phyloP scores from a whole-genome alignment of 2,329 filamentous ascomycete genomes.

The Teratosphaeria viscida region DNA sequence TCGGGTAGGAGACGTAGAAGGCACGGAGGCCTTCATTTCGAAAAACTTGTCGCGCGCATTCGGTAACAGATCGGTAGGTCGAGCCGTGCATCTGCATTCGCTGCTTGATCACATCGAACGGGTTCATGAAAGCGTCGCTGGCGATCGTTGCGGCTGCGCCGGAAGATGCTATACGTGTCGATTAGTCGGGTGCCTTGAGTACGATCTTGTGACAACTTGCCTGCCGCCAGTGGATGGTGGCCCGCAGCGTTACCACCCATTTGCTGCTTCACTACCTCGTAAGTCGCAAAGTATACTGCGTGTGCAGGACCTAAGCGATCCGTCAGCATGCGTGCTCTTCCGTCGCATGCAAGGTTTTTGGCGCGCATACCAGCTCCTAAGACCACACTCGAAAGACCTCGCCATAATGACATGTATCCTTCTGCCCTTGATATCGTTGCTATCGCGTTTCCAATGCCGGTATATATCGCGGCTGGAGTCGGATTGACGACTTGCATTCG shows the following conservation, averaged over 20 bases:
- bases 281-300: slow-evolving; percentile 91
- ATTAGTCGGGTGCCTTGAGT: slow-evolving; percentile 21
- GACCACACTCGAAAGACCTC: slow-evolving; percentile 91
- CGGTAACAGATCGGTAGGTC: slow-evolving; percentile 73
- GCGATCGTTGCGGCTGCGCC: slow-evolving; percentile 93
- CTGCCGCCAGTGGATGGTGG: slow-evolving; percentile 87
- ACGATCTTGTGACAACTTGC: slow-evolving; percentile 37
- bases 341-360: not conserved
- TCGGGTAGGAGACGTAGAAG: slow-evolving; percentile 98
- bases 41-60: slow-evolving; percentile 85
- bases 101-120: slow-evolving; percentile 99
- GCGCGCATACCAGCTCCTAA: slow-evolving; percentile 66
- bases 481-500: slow-evolving; percentile 96
- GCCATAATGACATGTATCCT: slow-evolving; percentile 85
- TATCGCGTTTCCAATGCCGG: slow-evolving; percentile 82
- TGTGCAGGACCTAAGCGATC: slow-evolving; percentile 68
- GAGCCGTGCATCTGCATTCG: slow-evolving; percentile 98
- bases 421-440: slow-evolving; percentile 86
- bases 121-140: slow-evolving; percentile 98
- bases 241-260: slow-evolving; percentile 86
- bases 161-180: slow-evolving; percentile 57
- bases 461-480: slow-evolving; percentile 68
- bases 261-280: slow-evolving; percentile 91
- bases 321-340: slow-evolving; percentile 16
- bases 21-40: slow-evolving; percentile 75